Conservation (phyloP, 495 filamentous ascomycete genomes). For the Daldinia vernicosa region DNA sequence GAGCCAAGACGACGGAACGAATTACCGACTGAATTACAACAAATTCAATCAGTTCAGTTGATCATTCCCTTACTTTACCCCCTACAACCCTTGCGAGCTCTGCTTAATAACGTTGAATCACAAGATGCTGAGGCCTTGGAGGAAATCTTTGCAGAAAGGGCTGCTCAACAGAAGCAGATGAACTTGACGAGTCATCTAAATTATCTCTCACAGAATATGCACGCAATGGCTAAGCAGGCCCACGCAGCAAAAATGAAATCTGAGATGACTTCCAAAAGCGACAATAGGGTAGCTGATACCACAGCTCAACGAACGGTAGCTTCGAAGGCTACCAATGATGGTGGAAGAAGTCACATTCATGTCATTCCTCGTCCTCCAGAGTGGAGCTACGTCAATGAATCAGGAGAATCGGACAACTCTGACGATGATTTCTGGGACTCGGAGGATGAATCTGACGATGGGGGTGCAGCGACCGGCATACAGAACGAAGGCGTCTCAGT, state of each 20-base stretch:
- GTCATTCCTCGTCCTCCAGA: constrained; percentile 85
- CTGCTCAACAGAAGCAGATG: constrained; percentile 64
- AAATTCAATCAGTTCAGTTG: constrained; percentile 71
- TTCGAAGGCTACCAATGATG: constrained; percentile 42
- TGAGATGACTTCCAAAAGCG: neutral
- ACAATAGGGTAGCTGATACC: constrained; percentile 7
- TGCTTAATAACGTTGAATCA: constrained; percentile 70
- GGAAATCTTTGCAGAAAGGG: constrained; percentile 68
- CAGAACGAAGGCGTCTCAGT: constrained; percentile 54
- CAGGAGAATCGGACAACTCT: constrained; percentile 56
- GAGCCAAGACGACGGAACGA: constrained; percentile 69
- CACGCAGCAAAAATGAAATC: constrained; percentile 19
- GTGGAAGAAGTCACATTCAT: constrained; percentile 70
- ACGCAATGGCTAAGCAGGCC: constrained; percentile 67
- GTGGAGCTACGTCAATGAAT: constrained; percentile 66
- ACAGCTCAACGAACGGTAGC: neutral
- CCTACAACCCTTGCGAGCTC: constrained; percentile 71
- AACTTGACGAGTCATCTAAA: constrained; percentile 80
- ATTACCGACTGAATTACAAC: constrained; percentile 70
- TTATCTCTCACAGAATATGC: constrained; percentile 78
- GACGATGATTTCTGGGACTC: constrained; percentile 45
- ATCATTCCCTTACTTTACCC: constrained; percentile 79
- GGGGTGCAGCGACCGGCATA: constrained; percentile 46
- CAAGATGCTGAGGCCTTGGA: constrained; percentile 69
- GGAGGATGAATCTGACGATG: constrained; percentile 56